phyloP scores from a whole-genome alignment of 768 basidiomycete genomes.

The Kwoniella bestiolae region DNA sequence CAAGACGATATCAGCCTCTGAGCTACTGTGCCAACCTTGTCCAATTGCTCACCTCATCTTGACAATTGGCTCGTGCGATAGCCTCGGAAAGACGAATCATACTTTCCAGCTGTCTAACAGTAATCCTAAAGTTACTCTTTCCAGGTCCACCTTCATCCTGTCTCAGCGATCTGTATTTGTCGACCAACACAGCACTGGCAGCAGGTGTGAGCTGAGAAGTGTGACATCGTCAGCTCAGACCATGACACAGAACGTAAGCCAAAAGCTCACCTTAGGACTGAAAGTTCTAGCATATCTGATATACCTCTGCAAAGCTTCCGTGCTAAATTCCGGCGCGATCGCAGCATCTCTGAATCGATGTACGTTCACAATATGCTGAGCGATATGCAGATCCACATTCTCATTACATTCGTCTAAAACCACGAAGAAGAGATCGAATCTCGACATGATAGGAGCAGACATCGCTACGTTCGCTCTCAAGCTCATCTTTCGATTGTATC shows the following conservation, averaged over 20 bases:
- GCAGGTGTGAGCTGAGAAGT: conserved; percentile 89
- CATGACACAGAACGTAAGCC: conserved; percentile 9
- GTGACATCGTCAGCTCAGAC: too few relatives aligned
- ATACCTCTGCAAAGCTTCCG: conserved; percentile 93
- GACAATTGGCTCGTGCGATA: conserved; percentile 95
- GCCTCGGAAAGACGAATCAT: conserved; percentile 98
- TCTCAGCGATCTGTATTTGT: conserved; percentile 88
- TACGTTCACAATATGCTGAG: conserved; percentile 95
- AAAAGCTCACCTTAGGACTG: conserved; percentile 79
- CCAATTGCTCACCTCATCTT: conserved; percentile 70
- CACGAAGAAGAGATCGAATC: conserved; percentile 97
- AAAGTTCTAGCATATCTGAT: conserved; percentile 97
- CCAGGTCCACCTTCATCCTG: conserved; percentile 90
- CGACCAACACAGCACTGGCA: conserved; percentile 88
- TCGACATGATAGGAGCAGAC: conserved; percentile 98
- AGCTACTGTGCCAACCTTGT: too few relatives aligned
- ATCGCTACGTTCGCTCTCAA: conserved; percentile 92
- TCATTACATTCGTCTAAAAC: conserved; percentile 97
- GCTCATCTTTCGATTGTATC: conserved; percentile 93
- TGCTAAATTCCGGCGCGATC: conserved; percentile 94
- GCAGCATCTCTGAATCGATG: conserved; percentile 94
- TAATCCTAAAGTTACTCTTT: conserved; percentile 91
- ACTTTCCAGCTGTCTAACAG: conserved; percentile 95
- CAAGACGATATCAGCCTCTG: too few relatives aligned
- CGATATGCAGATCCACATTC: conserved; percentile 87